phyloP scores from a whole-genome alignment of 306 rosid genomes.

The Senna siamea region DNA sequence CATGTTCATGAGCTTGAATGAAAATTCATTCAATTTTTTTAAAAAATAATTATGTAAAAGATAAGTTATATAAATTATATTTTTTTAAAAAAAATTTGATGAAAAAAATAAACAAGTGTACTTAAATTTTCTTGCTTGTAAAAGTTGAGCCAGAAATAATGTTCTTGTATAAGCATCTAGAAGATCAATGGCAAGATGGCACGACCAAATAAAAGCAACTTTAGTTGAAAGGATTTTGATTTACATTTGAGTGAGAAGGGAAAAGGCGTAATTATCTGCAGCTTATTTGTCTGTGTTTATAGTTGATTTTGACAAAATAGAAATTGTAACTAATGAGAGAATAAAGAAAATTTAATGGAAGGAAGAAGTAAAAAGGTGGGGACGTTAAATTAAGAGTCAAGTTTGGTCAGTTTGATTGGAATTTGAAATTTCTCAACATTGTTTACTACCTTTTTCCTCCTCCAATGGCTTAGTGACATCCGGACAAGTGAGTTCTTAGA shows the following conservation, averaged over 20 bases:
- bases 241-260: not conserved
- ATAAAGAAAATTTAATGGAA: not conserved
- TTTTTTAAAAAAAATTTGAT: too few relatives aligned
- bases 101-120: too few relatives aligned
- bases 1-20: too few relatives aligned
- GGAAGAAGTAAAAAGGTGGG: not conserved
- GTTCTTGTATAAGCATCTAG: not conserved
- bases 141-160: too few relatives aligned
- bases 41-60: too few relatives aligned
- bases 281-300: too few relatives aligned
- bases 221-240: not conserved
- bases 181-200: not conserved
- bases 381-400: not conserved
- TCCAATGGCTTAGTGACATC: not conserved
- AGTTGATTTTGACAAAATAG: not conserved
- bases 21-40: too few relatives aligned
- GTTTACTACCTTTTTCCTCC: not conserved
- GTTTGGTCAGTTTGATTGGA: not conserved
- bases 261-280: too few relatives aligned
- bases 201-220: not conserved
- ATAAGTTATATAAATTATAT: too few relatives aligned
- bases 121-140: too few relatives aligned
- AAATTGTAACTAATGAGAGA: not conserved
- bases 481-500: not conserved
- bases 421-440: not conserved